phyloP scores from a whole-genome alignment of 2,329 filamentous ascomycete species.

The Talaromyces sp. region DNA sequence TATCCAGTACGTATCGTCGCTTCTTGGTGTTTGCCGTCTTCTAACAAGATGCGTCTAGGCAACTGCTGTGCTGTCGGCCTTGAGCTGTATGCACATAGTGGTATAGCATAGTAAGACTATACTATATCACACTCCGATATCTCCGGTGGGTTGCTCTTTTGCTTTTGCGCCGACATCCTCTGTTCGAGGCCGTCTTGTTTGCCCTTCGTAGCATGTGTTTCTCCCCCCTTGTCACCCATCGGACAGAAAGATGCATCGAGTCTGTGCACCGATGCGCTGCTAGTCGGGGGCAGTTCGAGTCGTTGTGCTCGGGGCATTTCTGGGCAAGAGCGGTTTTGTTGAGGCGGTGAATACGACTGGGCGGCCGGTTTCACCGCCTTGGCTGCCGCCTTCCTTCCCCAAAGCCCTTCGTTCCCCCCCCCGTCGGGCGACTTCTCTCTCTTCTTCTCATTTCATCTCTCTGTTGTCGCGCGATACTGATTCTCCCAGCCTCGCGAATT shows the following conservation, averaged over 20 bases:
- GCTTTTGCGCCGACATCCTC: background rate
- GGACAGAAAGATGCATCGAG: background rate
- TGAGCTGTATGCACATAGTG: background rate
- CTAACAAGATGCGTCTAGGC: background rate
- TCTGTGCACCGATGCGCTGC: background rate
- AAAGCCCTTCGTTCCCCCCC: background rate
- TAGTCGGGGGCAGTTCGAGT: background rate
- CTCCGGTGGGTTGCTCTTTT: background rate
- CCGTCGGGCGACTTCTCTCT: background rate
- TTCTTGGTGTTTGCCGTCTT: background rate
- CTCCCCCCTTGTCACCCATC: background rate
- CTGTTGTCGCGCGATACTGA: constrained; percentile 3
- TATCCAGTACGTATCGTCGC: background rate
- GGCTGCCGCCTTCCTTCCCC: background rate
- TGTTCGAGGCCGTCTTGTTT: background rate
- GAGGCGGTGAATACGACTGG: background rate
- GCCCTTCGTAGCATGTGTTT: too few species aligned
- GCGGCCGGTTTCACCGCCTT: background rate
- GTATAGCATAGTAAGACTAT: background rate
- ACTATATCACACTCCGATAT: background rate
- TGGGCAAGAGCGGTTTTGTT: background rate
- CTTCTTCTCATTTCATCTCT: background rate
- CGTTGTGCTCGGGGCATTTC: background rate
- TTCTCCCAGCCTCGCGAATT: background rate
- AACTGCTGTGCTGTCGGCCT: background rate